phyloP scores from a whole-genome alignment of 768 basidiomycete genomes.

The Rhizopogon vinicolor region DNA sequence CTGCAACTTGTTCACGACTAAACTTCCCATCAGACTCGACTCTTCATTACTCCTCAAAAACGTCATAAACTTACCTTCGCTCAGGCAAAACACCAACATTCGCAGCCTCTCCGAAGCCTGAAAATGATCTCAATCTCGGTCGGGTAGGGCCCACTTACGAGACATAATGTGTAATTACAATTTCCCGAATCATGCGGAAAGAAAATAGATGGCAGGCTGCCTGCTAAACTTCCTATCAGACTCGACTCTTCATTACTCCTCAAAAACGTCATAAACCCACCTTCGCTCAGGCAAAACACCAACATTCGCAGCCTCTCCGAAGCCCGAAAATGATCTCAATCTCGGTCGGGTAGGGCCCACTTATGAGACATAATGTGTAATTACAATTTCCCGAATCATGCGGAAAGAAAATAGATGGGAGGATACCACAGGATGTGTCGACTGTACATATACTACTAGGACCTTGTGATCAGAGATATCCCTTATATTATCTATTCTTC shows the following conservation, averaged over 20 bases:
- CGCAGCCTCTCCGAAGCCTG: conserved; percentile 50
- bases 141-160: conserved; percentile 48
- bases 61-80: conserved; percentile 14
- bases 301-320: conserved; percentile 35
- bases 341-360: conserved; percentile 44
- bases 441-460: no score
- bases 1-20: conserved; percentile 20
- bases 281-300: conserved; percentile 6
- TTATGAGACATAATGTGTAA: conserved; percentile 56
- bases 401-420: no score
- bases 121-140: conserved; percentile 69
- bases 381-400: no score
- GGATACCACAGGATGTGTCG: no score
- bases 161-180: conserved; percentile 43
- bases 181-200: no score
- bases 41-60: not conserved
- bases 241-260: conserved; percentile 1
- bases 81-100: not conserved
- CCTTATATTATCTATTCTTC: no score
- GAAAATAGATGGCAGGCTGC: no score
- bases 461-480: no score
- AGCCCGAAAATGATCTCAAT: conserved; percentile 75
- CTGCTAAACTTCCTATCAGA: conserved; percentile 10
- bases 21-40: conserved; percentile 4
- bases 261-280: conserved; percentile 8